Evolutionary conservation across 2,329 filamentous ascomycete genomes (phyloP), one percentile per base, ranked within the genome.

Genomic region (Diaporthe sp.): DNA sequence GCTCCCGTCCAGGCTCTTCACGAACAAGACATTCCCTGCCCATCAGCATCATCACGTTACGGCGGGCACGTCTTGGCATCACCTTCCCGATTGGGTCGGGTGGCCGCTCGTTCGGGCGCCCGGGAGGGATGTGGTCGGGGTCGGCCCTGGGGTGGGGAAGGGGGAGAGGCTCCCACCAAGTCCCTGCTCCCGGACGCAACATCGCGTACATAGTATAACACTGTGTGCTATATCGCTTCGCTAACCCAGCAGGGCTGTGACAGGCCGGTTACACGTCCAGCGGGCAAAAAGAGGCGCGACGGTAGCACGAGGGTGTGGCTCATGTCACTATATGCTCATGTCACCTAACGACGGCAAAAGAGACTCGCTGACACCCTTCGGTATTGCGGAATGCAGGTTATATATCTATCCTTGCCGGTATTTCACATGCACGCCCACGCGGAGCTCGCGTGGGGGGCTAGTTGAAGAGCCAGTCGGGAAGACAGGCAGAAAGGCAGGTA

Each of bases 281-380:
- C 46, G 22, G 34, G 31, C 46, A 55, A 13, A 34, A 28, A 31
- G 31, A 49, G 37, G 22, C 25, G 61, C 44, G 9, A 46, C 25
- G 25, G 46, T 25, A 42, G 46, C 49, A 69, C 8, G 7, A 69
- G 59, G 65, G 65, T 55, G 65, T 69, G 65, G 46, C 65, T 53
- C 46, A 69, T 39, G 65, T 42, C 49, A 69, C 65, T 34, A 65
- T 34, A 65, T 46, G n/a, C 28, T 65, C 61, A 65, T 65, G 61
- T 65, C 61, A 65, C 61, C 61, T 12, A 49, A 49, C 42, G 19
- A 65, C 42, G 61, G 61, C 42, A 46, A 65, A 49, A 65, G 31
- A 17, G 59, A 44, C 39, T 65, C 59, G 59, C 17, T 65, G 59
- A 25, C 39, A 65, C 59, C 59, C 39, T 65, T 65, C 59, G 59